A percentile compares a stretch with the other conserved stretches of the same genome.
phyloP scores from a whole-genome alignment of 176 grass and related monocot species.

The Aegilops speltoides region DNA sequence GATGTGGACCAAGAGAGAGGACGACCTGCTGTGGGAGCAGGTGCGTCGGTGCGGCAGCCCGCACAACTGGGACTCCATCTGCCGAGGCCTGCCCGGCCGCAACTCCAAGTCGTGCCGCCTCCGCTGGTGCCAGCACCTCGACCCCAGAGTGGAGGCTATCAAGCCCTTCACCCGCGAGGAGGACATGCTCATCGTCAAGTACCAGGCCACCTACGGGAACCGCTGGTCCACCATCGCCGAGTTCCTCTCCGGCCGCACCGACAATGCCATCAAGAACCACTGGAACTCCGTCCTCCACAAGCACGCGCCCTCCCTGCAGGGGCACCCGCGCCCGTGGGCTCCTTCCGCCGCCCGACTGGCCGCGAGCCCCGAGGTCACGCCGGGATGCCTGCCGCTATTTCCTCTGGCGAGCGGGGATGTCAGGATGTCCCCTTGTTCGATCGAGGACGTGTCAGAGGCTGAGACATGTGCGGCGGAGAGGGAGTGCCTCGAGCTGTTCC shows the following conservation, averaged over 20 bases:
- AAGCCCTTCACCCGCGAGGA: neutral
- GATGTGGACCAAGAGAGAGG: conserved; percentile 61
- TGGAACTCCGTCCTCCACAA: conserved; percentile 76
- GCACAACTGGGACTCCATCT: conserved; percentile 57
- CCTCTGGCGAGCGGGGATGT: neutral
- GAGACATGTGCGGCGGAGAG: too few relatives aligned
- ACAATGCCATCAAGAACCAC: conserved; percentile 87
- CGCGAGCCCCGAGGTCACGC: neutral
- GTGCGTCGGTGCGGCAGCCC: conserved; percentile 44
- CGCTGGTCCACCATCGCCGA: conserved; percentile 76
- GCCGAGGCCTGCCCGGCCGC: conserved; percentile 24
- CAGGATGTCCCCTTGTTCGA: too few relatives aligned
- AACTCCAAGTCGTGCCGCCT: conserved; percentile 68
- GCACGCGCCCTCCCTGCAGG: neutral
- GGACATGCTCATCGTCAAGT: conserved; percentile 34
- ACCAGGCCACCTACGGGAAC: conserved; percentile 40
- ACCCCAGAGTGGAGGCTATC: neutral
- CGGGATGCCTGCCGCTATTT: neutral
- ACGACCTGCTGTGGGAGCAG: conserved; percentile 33
- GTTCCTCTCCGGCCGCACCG: conserved; percentile 64
- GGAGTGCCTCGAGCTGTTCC: too few relatives aligned
- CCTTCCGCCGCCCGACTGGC: too few relatives aligned
- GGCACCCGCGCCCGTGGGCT: too few relatives aligned
- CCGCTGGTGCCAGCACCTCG: conserved; percentile 70
- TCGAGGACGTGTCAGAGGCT: too few relatives aligned